Conservation (phyloP, 176 grass and related monocot species). For the Elaeis guineensis region DNA sequence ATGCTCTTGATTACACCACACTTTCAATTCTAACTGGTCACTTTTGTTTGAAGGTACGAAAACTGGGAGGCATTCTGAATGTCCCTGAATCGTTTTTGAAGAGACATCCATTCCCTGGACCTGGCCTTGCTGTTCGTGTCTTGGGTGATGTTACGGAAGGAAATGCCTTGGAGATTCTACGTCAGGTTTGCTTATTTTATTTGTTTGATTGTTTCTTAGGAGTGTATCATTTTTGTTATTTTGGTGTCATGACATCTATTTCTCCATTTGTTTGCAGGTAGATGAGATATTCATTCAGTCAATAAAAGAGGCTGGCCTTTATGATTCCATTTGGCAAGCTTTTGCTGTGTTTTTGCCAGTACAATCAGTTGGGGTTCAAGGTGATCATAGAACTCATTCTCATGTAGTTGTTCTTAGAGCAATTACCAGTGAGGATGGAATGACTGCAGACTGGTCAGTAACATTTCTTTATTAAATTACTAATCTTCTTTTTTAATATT, state of each 20-base stretch:
- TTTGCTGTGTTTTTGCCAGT: constrained; percentile 80
- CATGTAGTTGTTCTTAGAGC: constrained; percentile 60
- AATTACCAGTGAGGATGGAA: constrained; percentile 92
- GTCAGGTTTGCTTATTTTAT: constrained; percentile 40
- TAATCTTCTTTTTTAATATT: too few relatives aligned
- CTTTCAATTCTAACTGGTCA: not conserved
- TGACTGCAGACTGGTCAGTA: constrained; percentile 87
- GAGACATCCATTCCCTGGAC: constrained; percentile 89
- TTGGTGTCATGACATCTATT: not conserved
- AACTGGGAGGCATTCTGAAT: constrained; percentile 67
- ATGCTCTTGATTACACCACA: too few relatives aligned
- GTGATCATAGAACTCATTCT: constrained; percentile 83
- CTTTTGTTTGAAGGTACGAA: constrained; percentile 46
- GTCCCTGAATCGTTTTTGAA: constrained; percentile 87
- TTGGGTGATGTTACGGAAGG: constrained; percentile 86
- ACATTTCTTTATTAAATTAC: not conserved
- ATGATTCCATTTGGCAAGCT: constrained; percentile 83
- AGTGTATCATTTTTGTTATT: too few relatives aligned
- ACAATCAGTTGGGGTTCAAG: constrained; percentile 76
- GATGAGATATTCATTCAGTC: constrained; percentile 90
- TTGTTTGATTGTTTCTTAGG: not conserved
- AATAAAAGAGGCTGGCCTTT: constrained; percentile 83
- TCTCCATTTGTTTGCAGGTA: constrained; percentile 27
- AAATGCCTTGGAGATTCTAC: constrained; percentile 77
- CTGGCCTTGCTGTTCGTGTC: constrained; percentile 82